A percentile compares a stretch with the other conserved stretches of the same genome.
Evolutionary conservation across 164 flowering plant genomes (phyloP).

Genomic region (Stephania yunnanensis): DNA sequence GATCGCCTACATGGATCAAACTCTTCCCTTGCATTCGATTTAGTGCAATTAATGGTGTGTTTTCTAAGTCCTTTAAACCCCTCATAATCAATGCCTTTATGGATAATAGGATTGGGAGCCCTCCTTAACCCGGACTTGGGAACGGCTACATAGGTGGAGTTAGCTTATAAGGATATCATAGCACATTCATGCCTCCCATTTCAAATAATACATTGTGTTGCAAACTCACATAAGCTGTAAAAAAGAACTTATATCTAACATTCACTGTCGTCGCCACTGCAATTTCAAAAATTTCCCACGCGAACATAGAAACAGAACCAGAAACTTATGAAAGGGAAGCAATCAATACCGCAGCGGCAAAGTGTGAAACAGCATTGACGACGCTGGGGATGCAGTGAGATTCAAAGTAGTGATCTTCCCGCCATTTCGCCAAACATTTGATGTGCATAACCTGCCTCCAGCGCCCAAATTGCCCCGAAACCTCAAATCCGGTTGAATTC

Average conservation of each 20-base stretch:
- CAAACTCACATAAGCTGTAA: background rate
- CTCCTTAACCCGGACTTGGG: too few relatives aligned
- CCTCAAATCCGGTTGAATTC: too few relatives aligned
- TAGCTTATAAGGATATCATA: too few relatives aligned
- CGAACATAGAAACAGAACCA: background rate
- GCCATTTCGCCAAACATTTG: conserved; percentile 23
- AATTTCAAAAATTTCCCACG: background rate
- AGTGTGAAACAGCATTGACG: conserved; percentile 17
- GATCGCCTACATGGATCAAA: too few relatives aligned
- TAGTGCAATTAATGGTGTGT: too few relatives aligned
- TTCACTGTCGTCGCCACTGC: too few relatives aligned
- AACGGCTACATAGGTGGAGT: too few relatives aligned
- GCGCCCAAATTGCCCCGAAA: background rate
- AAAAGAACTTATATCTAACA: background rate
- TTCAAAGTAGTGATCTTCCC: conserved; percentile 20
- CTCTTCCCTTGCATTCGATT: too few relatives aligned
- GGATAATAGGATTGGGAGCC: too few relatives aligned
- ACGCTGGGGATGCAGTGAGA: conserved; percentile 21
- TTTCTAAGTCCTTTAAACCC: too few relatives aligned
- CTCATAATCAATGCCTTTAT: too few relatives aligned
- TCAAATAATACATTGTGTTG: background rate
- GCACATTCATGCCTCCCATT: background rate
- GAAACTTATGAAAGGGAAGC: background rate
- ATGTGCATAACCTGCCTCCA: conserved; percentile 18
- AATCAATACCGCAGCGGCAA: conserved; percentile 36